A percentile compares a stretch with the other conserved stretches of the same genome.
Evolutionary conservation across 2,329 filamentous ascomycete genomes (phyloP).

Genomic region (Trichoderma atrobrunneum): DNA sequence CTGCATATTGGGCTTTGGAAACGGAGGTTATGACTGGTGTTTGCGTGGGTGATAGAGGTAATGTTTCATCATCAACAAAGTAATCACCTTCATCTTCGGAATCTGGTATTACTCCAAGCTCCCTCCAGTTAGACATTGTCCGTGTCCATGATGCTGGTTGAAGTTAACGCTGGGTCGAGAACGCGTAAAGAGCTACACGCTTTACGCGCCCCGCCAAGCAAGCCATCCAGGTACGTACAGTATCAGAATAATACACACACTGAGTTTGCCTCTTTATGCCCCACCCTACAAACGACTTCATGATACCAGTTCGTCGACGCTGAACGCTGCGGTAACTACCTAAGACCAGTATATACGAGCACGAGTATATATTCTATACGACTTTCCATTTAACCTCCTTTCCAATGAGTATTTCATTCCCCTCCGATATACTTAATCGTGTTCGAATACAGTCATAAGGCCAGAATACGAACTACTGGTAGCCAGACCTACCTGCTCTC

Average conservation of each 20-base stretch:
- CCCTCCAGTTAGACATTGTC: constrained; percentile 49
- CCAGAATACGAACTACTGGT: background rate
- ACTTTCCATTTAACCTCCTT: background rate
- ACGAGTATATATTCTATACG: background rate
- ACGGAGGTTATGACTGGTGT: background rate
- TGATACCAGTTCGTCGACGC: background rate
- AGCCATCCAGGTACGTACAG: background rate
- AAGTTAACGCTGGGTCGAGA: background rate
- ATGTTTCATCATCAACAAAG: constrained; percentile 34
- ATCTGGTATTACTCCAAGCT: constrained; percentile 50
- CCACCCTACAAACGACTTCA: background rate
- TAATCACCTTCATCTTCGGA: constrained; percentile 48
- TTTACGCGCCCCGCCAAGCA: background rate
- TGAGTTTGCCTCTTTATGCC: background rate
- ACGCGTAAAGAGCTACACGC: background rate
- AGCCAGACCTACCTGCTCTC: background rate
- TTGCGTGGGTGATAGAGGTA: background rate
- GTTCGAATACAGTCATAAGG: background rate
- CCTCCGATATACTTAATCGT: background rate
- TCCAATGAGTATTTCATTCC: background rate
- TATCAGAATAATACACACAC: background rate
- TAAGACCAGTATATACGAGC: background rate
- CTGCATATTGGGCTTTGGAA: background rate
- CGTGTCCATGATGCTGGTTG: background rate
- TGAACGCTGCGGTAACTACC: background rate